Evolutionary conservation across 192 early-diverging fungal genomes (phyloP), one percentile per base, ranked within the genome.

Genomic region (Mortierella claussenii): DNA sequence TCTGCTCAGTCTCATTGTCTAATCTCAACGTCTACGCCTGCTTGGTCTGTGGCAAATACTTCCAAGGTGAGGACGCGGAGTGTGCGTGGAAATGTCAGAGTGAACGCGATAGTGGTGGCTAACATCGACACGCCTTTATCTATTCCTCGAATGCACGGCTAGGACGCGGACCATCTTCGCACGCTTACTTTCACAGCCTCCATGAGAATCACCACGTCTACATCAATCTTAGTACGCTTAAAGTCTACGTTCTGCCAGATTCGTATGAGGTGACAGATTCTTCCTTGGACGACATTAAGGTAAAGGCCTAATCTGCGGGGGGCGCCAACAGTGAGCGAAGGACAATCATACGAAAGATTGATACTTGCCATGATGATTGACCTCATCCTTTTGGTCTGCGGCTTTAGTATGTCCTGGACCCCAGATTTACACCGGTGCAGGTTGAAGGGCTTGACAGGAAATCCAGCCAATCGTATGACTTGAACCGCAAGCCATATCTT

Each of bases 161-260:
- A 90, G 91, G 97, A 18, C 90, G 97, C 30, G 96, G 97, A 50
- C 89, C 86, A 62, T 75, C 89, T 2, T 94, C 96, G 2, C 95
- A 97, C 62, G 97, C 97, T 15, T 99, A 96, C 80, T 94, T 96
- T 68, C 97, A 99, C 81, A 93, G 93, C 76, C 84, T 99, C 42
- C 89, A 98, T 69, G 92, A 96, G 54, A 89, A 94, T 80, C 97
- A 99, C 66, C 96, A 97, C 67, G 95, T 99, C 3, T 97, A 95
- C 75, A 94, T 98, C 65, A 95, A 99, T 67, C 78, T 99, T 40
- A 78, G 88, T 23, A 94, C 95, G 0, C 86, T 93, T 31, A 91
- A 88, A 67, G 89, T 91, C 0, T 99, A 97, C 63, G 89, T 97
- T 15, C 81, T 99, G 36, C 97, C 97, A 3, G 97, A 99, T 58